A percentile compares a stretch with the other conserved stretches of the same genome.
phyloP scores from a whole-genome alignment of 306 rosid species.

The Pyrus bretschneideri region DNA sequence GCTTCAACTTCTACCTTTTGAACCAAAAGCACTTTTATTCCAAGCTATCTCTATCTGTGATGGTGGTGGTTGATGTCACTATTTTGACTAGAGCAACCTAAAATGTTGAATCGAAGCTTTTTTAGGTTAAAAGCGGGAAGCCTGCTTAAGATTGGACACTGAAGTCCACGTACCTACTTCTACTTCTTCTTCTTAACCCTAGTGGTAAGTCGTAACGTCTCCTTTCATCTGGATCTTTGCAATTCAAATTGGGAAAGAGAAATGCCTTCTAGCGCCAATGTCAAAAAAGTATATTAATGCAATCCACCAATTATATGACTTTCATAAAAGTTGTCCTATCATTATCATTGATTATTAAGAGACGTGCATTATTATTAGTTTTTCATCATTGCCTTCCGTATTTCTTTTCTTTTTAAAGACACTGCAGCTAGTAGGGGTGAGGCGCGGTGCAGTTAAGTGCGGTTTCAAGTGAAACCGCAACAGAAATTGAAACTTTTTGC shows the following conservation, averaged over 20 bases:
- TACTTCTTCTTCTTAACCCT: constrained; percentile 12
- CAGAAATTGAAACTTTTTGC: too few relatives aligned
- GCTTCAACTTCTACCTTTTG: constrained; percentile 27
- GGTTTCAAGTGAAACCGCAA: too few relatives aligned
- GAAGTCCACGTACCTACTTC: constrained; percentile 78
- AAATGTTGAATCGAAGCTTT: constrained; percentile 41
- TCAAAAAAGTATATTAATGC: not conserved
- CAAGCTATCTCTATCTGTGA: constrained; percentile 7
- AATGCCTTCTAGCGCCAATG: constrained; percentile 9
- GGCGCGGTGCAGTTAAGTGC: too few relatives aligned
- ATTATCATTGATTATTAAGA: constrained; percentile 23
- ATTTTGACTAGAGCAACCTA: constrained; percentile 39
- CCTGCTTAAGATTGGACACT: constrained; percentile 36
- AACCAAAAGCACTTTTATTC: constrained; percentile 30
- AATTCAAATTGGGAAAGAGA: constrained; percentile 7
- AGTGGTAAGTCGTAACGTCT: not conserved
- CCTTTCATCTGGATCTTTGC: not conserved
- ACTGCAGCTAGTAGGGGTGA: not conserved
- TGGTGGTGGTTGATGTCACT: constrained; percentile 21
- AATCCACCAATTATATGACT: constrained; percentile 27
- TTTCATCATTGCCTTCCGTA: constrained; percentile 41
- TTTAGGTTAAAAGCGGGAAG: constrained; percentile 77
- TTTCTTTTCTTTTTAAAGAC: constrained; percentile 2
- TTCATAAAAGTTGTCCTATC: constrained; percentile 35
- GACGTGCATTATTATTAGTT: constrained; percentile 26